A percentile compares a stretch with the other conserved stretches of the same genome.
Conservation (phyloP, 371 early-diverging fungal genomes). For the Apophysomyces sp. region DNA sequence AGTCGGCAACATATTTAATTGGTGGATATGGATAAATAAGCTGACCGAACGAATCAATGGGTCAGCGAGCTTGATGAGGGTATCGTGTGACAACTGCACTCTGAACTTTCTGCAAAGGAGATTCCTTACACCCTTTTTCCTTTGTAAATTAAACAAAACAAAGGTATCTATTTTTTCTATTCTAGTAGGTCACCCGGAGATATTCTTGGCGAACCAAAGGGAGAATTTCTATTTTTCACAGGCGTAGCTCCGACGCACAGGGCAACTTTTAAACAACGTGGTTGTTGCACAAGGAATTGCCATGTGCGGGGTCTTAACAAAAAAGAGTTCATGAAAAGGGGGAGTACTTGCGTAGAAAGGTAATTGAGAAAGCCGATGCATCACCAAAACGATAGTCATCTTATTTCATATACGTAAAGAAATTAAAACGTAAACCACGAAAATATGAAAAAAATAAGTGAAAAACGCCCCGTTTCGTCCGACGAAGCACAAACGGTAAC, state of each 20-base stretch:
- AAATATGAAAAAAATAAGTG: not conserved
- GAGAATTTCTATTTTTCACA: not conserved
- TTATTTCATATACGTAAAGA: not conserved
- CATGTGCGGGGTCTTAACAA: not conserved
- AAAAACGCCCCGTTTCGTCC: not conserved
- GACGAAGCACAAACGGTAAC: slow-evolving; percentile 1
- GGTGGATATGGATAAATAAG: not conserved
- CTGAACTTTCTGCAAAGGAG: too few species aligned
- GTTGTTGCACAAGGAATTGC: not conserved
- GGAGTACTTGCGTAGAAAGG: not conserved
- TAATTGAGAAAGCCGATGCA: not conserved
- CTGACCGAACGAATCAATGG: not conserved
- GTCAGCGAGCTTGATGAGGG: not conserved
- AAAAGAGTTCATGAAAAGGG: not conserved
- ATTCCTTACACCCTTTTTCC: too few species aligned
- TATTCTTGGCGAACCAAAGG: too few species aligned
- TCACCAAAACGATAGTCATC: not conserved
- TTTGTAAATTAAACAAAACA: too few species aligned
- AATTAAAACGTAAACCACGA: not conserved
- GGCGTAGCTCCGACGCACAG: not conserved
- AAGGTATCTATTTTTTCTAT: too few species aligned
- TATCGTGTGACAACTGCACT: not conserved
- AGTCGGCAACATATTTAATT: not conserved
- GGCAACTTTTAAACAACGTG: not conserved
- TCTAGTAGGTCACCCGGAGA: too few species aligned